phyloP scores from a whole-genome alignment of 1,139 yeast genomes.

The Ashbya aceris region DNA sequence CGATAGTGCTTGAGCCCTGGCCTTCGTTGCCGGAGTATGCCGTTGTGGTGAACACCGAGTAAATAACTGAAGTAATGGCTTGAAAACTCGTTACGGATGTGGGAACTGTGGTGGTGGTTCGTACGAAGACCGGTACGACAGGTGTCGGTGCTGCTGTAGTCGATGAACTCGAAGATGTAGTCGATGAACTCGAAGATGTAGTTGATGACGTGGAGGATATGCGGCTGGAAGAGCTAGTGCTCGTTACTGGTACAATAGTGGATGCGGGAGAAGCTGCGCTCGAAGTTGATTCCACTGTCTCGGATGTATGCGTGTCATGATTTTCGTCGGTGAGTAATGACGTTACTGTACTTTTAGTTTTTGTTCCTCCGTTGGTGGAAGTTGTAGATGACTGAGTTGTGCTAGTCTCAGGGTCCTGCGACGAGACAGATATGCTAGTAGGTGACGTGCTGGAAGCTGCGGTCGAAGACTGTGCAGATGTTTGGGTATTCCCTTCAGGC shows the following conservation, averaged over 20 bases:
- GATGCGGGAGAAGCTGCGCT: constrained; percentile 1
- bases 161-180: constrained; percentile 4
- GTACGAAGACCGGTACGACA: neutral
- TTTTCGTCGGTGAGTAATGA: too few species aligned
- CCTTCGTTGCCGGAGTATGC: constrained; percentile 18
- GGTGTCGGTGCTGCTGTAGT: neutral
- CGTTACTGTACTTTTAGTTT: too few species aligned
- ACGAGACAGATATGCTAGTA: too few species aligned
- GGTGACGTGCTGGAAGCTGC: too few species aligned
- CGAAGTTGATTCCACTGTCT: neutral
- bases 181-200: constrained; percentile 4
- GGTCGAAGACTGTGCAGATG: too few species aligned
- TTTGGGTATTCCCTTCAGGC: too few species aligned
- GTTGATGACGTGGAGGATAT: constrained; percentile 1
- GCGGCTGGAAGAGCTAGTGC: constrained; percentile 1
- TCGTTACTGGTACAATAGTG: neutral
- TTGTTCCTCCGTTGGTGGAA: too few species aligned
- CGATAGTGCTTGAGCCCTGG: constrained; percentile 23
- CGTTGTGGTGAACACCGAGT: constrained; percentile 26
- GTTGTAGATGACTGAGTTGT: too few species aligned
- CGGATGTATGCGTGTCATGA: too few species aligned
- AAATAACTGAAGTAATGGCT: constrained; percentile 19
- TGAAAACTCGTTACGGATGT: constrained; percentile 1
- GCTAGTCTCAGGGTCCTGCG: too few species aligned
- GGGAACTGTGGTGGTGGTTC: constrained; percentile 1